Percentiles rank a stretch among this genome's conserved stretches.
These are phyloP conservation scores for Fusarium secorum DNA, from an alignment of 2,329 filamentous ascomycete species.

Conservation along the genomic window DNA sequence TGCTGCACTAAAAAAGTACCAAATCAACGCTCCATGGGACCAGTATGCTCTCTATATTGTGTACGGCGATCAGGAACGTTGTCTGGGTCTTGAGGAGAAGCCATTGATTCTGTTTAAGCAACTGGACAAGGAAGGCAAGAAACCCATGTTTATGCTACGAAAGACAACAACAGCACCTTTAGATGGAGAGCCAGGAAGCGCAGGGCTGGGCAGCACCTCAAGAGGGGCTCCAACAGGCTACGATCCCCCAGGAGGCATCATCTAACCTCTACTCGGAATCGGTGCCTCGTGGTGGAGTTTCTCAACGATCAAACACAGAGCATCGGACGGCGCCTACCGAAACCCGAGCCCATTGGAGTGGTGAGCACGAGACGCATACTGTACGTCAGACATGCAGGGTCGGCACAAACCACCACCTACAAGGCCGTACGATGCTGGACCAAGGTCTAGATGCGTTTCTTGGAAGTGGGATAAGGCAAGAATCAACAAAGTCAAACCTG, in stretches of 20 bases:
- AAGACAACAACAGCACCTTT: slow-evolving; percentile 65
- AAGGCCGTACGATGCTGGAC: slow-evolving; percentile 24
- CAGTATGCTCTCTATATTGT: slow-evolving; percentile 98
- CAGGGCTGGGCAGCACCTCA: slow-evolving; percentile 56
- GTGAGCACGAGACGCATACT: slow-evolving; percentile 22
- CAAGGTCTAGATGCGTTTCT: slow-evolving; percentile 23
- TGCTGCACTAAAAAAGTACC: slow-evolving; percentile 95
- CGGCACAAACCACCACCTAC: slow-evolving; percentile 16
- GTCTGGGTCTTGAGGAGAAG: slow-evolving; percentile 89
- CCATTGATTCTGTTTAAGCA: slow-evolving; percentile 97
- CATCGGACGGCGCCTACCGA: slow-evolving; percentile 31
- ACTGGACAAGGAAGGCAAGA: slow-evolving; percentile 93
- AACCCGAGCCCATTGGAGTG: slow-evolving; percentile 24
- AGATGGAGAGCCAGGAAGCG: slow-evolving; percentile 63
- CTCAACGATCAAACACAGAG: slow-evolving; percentile 2
- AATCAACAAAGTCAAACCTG: background rate
- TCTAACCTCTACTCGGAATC: slow-evolving; percentile 48
- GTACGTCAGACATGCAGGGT: slow-evolving; percentile 28
- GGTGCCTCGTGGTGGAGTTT: slow-evolving; percentile 4
- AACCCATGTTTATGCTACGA: slow-evolving; percentile 98
- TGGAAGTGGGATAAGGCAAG: slow-evolving; percentile 21
- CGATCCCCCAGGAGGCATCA: slow-evolving; percentile 68
- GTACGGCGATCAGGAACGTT: slow-evolving; percentile 97
- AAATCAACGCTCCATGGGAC: slow-evolving; percentile 97
- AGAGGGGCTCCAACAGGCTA: slow-evolving; percentile 58